phyloP scores from a whole-genome alignment of 1,284 basidiomycete genomes.

The Pyrrhoderma lamaoense region DNA sequence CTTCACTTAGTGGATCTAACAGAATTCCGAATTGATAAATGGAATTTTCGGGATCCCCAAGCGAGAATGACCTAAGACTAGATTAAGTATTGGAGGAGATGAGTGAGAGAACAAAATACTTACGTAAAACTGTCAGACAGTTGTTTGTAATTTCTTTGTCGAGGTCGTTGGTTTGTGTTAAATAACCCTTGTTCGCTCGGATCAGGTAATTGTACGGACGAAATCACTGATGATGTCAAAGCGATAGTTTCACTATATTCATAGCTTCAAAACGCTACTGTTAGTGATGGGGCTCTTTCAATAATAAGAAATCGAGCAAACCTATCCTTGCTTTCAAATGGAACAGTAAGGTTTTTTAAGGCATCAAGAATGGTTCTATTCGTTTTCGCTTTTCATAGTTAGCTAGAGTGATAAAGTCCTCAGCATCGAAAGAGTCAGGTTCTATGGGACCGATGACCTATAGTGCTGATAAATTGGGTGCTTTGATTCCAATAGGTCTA shows the following conservation, averaged over 20 bases:
- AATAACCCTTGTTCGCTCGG: slow-evolving; percentile 69
- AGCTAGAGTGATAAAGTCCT: slow-evolving; percentile 65
- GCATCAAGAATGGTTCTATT: slow-evolving; percentile 60
- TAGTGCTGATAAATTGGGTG: slow-evolving; percentile 4
- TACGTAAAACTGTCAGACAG: slow-evolving; percentile 62
- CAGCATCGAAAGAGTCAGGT: slow-evolving; percentile 46
- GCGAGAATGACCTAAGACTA: slow-evolving; percentile 50
- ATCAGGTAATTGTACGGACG: slow-evolving; percentile 59
- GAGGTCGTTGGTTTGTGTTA: slow-evolving; percentile 49
- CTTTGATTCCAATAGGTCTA: too few species aligned
- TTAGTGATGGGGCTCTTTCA: slow-evolving; percentile 8
- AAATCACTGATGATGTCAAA: slow-evolving; percentile 62
- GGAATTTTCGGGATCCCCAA: slow-evolving; percentile 63
- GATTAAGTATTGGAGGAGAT: neutral
- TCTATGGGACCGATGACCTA: slow-evolving; percentile 63
- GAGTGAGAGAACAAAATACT: slow-evolving; percentile 23
- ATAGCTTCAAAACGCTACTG: slow-evolving; percentile 31
- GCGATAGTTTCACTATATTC: slow-evolving; percentile 55
- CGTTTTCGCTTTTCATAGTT: slow-evolving; percentile 68
- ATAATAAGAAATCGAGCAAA: slow-evolving; percentile 21
- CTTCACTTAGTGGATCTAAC: slow-evolving; percentile 80
- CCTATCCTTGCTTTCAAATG: slow-evolving; percentile 40
- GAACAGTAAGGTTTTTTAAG: slow-evolving; percentile 44
- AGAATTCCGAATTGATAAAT: slow-evolving; percentile 69
- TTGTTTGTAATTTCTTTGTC: slow-evolving; percentile 50